A percentile compares a stretch with the other conserved stretches of the same genome.
Evolutionary conservation across 208 protist genomes (phyloP).

Genomic region (Trypanosoma boissoni): DNA sequence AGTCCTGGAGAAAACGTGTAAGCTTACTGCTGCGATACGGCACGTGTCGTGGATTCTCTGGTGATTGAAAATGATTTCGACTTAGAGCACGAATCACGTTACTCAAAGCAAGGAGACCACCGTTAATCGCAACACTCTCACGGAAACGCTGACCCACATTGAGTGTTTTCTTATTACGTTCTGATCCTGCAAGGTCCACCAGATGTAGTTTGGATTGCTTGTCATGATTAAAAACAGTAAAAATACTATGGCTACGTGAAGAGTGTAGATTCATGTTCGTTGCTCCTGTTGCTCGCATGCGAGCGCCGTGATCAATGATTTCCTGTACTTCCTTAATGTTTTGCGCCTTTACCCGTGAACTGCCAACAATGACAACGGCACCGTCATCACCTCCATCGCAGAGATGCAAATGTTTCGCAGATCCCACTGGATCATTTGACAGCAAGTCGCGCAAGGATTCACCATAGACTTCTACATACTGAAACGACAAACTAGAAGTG

Average conservation of each 20-base stretch:
- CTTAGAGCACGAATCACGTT: constrained; percentile 92
- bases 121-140: constrained; percentile 93
- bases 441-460: constrained; percentile 92
- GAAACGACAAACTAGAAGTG: constrained; percentile 55
- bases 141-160: constrained; percentile 84
- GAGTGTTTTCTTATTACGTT: constrained; percentile 78
- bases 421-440: constrained; percentile 27
- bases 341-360: constrained; percentile 45
- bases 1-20: constrained; percentile 87
- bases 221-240: constrained; percentile 83
- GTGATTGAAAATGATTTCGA: constrained; percentile 40
- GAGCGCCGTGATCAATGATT: constrained; percentile 71
- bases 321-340: constrained; percentile 53
- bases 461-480: constrained; percentile 94
- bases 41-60: constrained; percentile 43
- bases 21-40: constrained; percentile 91
- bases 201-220: constrained; percentile 79
- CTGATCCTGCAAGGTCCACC: constrained; percentile 93
- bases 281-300: constrained; percentile 79
- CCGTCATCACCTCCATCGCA: constrained; percentile 31
- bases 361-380: constrained; percentile 45
- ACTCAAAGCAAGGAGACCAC: constrained; percentile 86
- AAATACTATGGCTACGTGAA: constrained; percentile 90
- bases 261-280: constrained; percentile 90
- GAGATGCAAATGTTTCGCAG: constrained; percentile 37